A percentile compares a stretch with the other conserved stretches of the same genome.
Evolutionary conservation across 208 protist species (phyloP).

Genomic region (Acanthamoeba pearcei): DNA sequence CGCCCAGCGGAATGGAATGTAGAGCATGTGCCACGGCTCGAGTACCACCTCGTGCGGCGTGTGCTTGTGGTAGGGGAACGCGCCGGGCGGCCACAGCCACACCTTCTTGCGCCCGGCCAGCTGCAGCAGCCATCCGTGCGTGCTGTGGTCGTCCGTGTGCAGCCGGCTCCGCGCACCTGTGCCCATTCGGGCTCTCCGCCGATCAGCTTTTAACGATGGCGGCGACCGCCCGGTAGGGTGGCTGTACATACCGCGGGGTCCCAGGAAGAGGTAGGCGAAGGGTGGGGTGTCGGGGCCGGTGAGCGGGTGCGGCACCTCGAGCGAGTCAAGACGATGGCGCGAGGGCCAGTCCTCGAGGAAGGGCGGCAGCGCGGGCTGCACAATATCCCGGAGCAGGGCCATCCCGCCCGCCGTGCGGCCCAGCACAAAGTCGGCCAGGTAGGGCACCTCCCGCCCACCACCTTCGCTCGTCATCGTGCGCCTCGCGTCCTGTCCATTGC

Average conservation of each 20-base stretch:
- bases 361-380: background rate
- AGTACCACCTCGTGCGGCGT: background rate
- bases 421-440: background rate
- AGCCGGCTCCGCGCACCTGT: background rate
- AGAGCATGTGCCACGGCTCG: background rate
- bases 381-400: background rate
- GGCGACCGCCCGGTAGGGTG: background rate
- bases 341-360: background rate
- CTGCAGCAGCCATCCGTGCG: background rate
- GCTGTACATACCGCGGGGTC: background rate
- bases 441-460: background rate
- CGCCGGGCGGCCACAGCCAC: background rate
- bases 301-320: background rate
- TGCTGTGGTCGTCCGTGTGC: background rate
- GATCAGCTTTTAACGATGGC: background rate
- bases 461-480: background rate
- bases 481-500: background rate
- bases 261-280: background rate
- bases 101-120: background rate
- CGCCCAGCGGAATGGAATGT: slow-evolving; percentile 1
- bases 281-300: background rate
- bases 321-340: background rate
- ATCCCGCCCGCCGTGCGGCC: background rate
- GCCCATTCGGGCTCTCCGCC: no score
- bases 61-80: slow-evolving; percentile 2